phyloP scores from a whole-genome alignment of 2,329 filamentous ascomycete species.

The Ceratocystis huliohia region DNA sequence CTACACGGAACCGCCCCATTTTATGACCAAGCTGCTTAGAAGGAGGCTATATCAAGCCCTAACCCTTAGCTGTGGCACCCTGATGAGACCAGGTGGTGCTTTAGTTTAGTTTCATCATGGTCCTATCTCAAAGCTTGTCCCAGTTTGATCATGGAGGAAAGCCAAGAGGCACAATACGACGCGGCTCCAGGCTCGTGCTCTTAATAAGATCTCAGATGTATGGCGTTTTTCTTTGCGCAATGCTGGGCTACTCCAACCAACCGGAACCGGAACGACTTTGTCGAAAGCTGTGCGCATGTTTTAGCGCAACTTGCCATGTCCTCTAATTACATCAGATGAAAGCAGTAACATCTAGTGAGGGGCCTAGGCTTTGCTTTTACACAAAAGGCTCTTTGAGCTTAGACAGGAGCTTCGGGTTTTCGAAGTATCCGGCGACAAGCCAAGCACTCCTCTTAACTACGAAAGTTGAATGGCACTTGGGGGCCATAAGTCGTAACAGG shows the following conservation, averaged over 20 bases:
- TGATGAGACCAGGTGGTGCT: not conserved
- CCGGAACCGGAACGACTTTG: not conserved
- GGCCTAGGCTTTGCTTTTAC: not conserved
- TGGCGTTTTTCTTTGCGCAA: not conserved
- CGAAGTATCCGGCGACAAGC: not conserved
- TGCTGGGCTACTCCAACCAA: not conserved
- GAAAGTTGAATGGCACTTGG: not conserved
- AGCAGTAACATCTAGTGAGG: not conserved
- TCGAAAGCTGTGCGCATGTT: not conserved
- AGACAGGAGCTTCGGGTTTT: not conserved
- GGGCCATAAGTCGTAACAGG: not conserved
- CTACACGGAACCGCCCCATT: not conserved
- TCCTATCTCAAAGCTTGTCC: not conserved
- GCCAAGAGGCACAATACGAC: not conserved
- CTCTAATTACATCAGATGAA: slow-evolving; percentile 1
- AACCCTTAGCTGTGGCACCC: not conserved
- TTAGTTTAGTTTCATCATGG: not conserved
- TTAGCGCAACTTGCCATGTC: not conserved
- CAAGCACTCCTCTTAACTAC: not conserved
- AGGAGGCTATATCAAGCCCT: not conserved
- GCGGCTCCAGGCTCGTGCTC: not conserved
- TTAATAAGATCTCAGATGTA: not conserved
- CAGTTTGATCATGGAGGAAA: not conserved
- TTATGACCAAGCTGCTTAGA: not conserved
- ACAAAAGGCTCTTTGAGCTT: not conserved